Evolutionary conservation across 805 yeast species (phyloP), one percentile per base, ranked within the genome.

Genomic region (Yarrowia alimentaria): DNA sequence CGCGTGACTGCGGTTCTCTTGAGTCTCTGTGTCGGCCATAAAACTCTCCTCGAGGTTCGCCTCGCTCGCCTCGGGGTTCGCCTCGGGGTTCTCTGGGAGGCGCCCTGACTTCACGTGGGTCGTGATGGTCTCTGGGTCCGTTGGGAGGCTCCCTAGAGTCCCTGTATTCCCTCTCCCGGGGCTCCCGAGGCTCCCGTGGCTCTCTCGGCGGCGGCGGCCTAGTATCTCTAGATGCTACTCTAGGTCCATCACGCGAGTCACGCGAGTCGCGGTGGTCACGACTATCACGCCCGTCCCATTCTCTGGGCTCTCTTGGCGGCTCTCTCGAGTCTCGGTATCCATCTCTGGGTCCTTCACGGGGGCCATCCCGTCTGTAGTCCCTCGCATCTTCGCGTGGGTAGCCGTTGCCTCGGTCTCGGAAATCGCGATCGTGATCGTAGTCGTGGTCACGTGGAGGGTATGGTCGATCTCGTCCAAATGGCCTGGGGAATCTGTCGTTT

Each of bases 401-500:
- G 7, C 10, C 10, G 11, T 11, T 16, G 7, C 24, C 32, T 5
- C 47, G 47, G 19, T 40, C 47, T 3, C 14, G 29, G 11, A 40
- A 28, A 3, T 40, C 47, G 4, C 47, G 47, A 9, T 40, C 47
- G 6, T 33, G 32, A 6, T 20, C 6, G 19, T 40, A 40, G 9
- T 40, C 47, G 25, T 25, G 45, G 24, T 40, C 47, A 22, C 10
- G 10, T 10, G 25, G 25, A 8, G 25, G 25, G 32, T 40, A 40
- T 4, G 33, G 18, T 18, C 47, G 12, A 6, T 20, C 47, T 3
- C 47, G 19, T 8, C 33, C 47, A 16, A 26, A 28, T n/a, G n/a
- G n/a, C n/a, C n/a, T n/a, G 9, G 33, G 33, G 25, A 40, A 28
- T 40, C 47, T 40, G 5, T 40, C 47, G 47, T 40, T 40, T 40